Evolutionary conservation across 2,329 filamentous ascomycete genomes (phyloP).

Genomic region (Pyrenochaeta sp.): DNA sequence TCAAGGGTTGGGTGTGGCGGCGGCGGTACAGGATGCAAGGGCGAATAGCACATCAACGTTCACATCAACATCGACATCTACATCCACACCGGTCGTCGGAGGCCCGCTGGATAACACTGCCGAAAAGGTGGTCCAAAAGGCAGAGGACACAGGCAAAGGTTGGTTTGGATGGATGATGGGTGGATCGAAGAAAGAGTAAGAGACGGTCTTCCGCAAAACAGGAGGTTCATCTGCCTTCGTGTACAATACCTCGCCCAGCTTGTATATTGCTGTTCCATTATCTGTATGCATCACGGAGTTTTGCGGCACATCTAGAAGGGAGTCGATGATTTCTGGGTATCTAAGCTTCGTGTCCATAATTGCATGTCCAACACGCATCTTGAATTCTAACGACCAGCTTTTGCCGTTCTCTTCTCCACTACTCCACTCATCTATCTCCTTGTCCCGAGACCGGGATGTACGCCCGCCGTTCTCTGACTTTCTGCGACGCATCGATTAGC

Average conservation of each 20-base stretch:
- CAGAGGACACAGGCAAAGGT: slow-evolving; percentile 50
- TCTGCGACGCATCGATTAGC: slow-evolving; percentile 40
- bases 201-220: slow-evolving; percentile 3
- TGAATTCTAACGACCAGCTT: slow-evolving; percentile 2
- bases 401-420: neutral
- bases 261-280: slow-evolving; percentile 47
- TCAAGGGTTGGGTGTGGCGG: slow-evolving; percentile 33
- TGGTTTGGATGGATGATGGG: slow-evolving; percentile 57
- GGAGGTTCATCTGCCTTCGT: slow-evolving; percentile 18
- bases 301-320: slow-evolving; percentile 27
- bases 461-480: slow-evolving; percentile 57
- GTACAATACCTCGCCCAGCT: slow-evolving; percentile 42
- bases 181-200: slow-evolving; percentile 46
- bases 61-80: slow-evolving; percentile 22
- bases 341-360: slow-evolving; percentile 38
- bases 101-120: slow-evolving; percentile 59
- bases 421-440: slow-evolving; percentile 31
- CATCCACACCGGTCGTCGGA: slow-evolving; percentile 45
- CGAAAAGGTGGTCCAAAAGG: slow-evolving; percentile 49
- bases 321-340: slow-evolving; percentile 36
- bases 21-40: slow-evolving; percentile 46
- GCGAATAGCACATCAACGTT: slow-evolving; percentile 35
- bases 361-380: slow-evolving; percentile 18
- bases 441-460: slow-evolving; percentile 61
- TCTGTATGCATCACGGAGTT: slow-evolving; percentile 47